Evolutionary conservation across 352 stramenopile genomes (phyloP).

Genomic region (Phytophthora capsici): DNA sequence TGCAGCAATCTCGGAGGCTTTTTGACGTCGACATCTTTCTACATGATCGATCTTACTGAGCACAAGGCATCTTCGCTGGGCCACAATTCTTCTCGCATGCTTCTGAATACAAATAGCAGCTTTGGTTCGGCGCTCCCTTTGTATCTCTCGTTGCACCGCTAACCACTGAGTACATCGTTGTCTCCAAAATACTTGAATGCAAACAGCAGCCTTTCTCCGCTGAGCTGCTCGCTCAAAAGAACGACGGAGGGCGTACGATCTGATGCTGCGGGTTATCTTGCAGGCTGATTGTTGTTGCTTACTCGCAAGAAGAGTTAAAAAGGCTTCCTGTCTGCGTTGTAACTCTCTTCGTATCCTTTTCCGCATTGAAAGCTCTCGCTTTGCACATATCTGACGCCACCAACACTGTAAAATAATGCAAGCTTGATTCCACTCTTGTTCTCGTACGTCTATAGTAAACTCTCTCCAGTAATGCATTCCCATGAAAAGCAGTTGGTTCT

Average conservation of each 20-base stretch:
- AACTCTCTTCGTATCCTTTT: constrained; percentile 47
- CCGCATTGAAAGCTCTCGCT: constrained; percentile 28
- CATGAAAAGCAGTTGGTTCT: constrained; percentile 45
- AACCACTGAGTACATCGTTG: constrained; percentile 53
- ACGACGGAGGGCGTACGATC: constrained; percentile 21
- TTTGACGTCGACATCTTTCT: constrained; percentile 16
- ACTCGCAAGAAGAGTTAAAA: constrained; percentile 52
- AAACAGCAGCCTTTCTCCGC: constrained; percentile 31
- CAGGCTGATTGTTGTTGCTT: constrained; percentile 52
- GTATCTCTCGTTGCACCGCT: constrained; percentile 48
- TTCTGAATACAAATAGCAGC: constrained; percentile 60
- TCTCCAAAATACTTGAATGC: constrained; percentile 65
- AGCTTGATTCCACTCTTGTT: constrained; percentile 17
- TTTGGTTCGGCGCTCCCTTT: constrained; percentile 36
- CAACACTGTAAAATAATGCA: constrained; percentile 56
- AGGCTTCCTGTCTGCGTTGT: constrained; percentile 43
- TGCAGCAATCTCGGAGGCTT: constrained; percentile 8
- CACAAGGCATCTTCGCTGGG: constrained; percentile 36
- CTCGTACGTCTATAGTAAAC: constrained; percentile 20
- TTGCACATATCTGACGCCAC: constrained; percentile 58
- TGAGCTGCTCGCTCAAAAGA: constrained; percentile 3
- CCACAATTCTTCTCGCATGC: constrained; percentile 38
- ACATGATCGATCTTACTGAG: constrained; percentile 52
- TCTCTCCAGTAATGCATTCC: constrained; percentile 57
- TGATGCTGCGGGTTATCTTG: constrained; percentile 54